These are phyloP conservation scores for Candida odintsovae DNA, from an alignment of 805 yeast genomes.

Conservation along the genomic window DNA sequence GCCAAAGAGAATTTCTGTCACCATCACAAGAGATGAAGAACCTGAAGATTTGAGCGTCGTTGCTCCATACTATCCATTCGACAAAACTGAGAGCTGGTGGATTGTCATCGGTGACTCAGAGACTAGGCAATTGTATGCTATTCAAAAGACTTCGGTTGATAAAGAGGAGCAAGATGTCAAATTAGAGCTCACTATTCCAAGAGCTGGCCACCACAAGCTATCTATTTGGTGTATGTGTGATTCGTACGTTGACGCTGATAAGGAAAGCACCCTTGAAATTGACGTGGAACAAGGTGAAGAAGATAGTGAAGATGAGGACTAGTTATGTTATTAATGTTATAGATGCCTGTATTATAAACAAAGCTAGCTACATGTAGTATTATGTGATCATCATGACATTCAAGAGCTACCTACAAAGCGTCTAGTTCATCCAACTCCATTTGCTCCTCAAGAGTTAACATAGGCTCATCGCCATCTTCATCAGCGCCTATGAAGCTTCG, in stretches of 20 bases:
- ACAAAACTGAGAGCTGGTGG: conserved; percentile 81
- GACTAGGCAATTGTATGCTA: conserved; percentile 60
- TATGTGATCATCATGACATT: not conserved
- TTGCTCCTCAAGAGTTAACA: conserved; percentile 23
- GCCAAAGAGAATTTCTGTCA: conserved; percentile 41
- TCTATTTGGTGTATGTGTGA: conserved; percentile 87
- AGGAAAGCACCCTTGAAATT: conserved; percentile 57
- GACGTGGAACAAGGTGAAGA: conserved; percentile 33
- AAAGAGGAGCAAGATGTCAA: conserved; percentile 47
- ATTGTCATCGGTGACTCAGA: conserved; percentile 67
- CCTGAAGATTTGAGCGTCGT: conserved; percentile 58
- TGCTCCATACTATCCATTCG: conserved; percentile 52
- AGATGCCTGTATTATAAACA: not conserved
- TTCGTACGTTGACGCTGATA: conserved; percentile 88
- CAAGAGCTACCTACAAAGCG: not conserved
- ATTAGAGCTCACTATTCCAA: conserved; percentile 53
- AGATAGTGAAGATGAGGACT: conserved; percentile 16
- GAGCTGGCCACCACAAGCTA: conserved; percentile 54
- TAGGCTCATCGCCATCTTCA: conserved; percentile 24
- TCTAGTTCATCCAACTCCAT: conserved; percentile 18
- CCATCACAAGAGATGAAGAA: conserved; percentile 69
- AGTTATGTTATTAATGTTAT: not conserved
- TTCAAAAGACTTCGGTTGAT: conserved; percentile 55
- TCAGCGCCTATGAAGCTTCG: conserved; percentile 15
- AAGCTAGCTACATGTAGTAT: not conserved